A percentile compares a stretch with the other conserved stretches of the same genome.
Conservation (phyloP, 768 basidiomycete species). For the Xanthoconium purpureum region DNA sequence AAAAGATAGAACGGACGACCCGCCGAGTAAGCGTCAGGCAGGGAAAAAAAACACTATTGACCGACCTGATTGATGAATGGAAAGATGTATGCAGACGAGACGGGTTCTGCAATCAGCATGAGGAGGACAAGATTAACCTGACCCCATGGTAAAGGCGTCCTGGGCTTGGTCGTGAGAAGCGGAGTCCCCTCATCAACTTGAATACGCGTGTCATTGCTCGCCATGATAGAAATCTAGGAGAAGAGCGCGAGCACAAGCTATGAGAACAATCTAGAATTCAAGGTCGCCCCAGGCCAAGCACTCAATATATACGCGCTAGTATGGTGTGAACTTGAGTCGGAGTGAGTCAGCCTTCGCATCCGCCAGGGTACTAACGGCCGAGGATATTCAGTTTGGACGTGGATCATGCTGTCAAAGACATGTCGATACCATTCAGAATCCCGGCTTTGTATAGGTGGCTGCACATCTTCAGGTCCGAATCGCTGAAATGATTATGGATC, state of each 20-base stretch:
- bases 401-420: too few species aligned
- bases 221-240: background rate
- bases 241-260: background rate
- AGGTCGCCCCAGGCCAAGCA: too few species aligned
- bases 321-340: too few species aligned
- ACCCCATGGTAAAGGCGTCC: constrained; percentile 39
- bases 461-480: too few species aligned
- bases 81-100: constrained; percentile 53
- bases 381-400: too few species aligned
- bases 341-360: too few species aligned
- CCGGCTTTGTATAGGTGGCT: too few species aligned
- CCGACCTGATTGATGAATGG: constrained; percentile 60
- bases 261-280: too few species aligned
- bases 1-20: background rate
- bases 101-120: constrained; percentile 51
- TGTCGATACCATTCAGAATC: too few species aligned
- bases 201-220: constrained; percentile 32
- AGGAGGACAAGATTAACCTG: constrained; percentile 49
- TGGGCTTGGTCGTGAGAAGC: constrained; percentile 35
- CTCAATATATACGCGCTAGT: too few species aligned
- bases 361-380: too few species aligned
- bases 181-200: constrained; percentile 39
- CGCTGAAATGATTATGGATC: too few species aligned
- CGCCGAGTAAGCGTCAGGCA: background rate
- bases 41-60: background rate